Conservation (phyloP, 805 yeast species). For the Candida xyloterini region DNA sequence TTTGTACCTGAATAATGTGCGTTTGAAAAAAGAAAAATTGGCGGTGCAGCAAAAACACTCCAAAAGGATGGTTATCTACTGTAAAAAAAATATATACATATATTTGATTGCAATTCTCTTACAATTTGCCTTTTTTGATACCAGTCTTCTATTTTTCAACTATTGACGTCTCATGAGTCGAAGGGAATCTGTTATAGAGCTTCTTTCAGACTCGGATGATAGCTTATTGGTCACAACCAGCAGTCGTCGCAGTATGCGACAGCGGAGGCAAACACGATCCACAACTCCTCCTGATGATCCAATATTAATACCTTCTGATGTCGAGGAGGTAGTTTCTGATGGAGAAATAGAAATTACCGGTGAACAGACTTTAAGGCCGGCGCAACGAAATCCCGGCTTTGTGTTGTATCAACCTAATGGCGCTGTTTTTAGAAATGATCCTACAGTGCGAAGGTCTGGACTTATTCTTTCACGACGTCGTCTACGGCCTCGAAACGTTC, state of each 20-base stretch:
- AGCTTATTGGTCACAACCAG: conserved; percentile 4
- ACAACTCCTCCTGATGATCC: conserved; percentile 16
- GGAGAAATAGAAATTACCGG: conserved; percentile 26
- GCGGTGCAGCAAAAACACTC: conserved; percentile 8
- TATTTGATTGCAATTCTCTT: not conserved
- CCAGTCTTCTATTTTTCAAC: not conserved
- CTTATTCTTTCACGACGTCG: conserved; percentile 2
- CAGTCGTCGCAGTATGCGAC: conserved; percentile 5
- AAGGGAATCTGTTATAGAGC: conserved; percentile 17
- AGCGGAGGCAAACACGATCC: conserved; percentile 4
- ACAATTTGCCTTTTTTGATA: not conserved
- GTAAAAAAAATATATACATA: not conserved
- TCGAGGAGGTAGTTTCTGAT: conserved; percentile 16
- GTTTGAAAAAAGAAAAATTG: conserved; percentile 5
- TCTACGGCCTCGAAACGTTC: conserved; percentile 4
- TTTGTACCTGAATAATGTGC: conserved; percentile 13
- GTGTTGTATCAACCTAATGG: conserved; percentile 18
- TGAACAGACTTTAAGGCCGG: conserved; percentile 17
- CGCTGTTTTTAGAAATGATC: conserved; percentile 11
- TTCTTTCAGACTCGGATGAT: conserved; percentile 17
- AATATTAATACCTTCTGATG: conserved; percentile 23
- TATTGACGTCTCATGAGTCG: conserved; percentile 4
- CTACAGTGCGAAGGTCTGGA: conserved; percentile 11
- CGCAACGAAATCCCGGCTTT: conserved; percentile 14
- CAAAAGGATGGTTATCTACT: not conserved